Evolutionary conservation across 2,329 filamentous ascomycete genomes (phyloP).

Genomic region (Fusarium circinatum): DNA sequence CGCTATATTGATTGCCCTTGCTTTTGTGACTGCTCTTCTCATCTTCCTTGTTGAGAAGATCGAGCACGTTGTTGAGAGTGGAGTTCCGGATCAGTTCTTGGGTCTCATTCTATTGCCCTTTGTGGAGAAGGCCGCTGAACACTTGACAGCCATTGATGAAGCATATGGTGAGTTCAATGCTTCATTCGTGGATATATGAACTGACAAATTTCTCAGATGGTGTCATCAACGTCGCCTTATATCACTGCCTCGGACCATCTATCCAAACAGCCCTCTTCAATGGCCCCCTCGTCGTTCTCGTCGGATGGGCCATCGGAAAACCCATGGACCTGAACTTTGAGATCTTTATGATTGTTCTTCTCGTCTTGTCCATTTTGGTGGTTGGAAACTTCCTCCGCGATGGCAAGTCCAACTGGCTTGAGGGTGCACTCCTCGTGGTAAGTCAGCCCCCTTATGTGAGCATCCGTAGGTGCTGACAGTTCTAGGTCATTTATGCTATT

Average conservation of each 20-base stretch:
- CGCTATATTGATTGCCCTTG: constrained; percentile 65
- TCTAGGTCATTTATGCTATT: constrained; percentile 54
- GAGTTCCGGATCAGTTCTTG: constrained; percentile 48
- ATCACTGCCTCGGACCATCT: constrained; percentile 77
- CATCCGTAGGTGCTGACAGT: background rate
- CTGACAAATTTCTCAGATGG: constrained; percentile 49
- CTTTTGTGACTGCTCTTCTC: constrained; percentile 71
- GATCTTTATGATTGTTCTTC: constrained; percentile 77
- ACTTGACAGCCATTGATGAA: constrained; percentile 76
- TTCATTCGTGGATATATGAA: rapidly evolving
- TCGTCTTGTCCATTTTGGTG: constrained; percentile 79
- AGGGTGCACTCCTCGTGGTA: constrained; percentile 75
- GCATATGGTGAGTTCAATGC: constrained; percentile 59
- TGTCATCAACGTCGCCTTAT: constrained; percentile 75
- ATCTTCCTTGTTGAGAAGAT: constrained; percentile 75
- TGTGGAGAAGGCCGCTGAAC: constrained; percentile 77
- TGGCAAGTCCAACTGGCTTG: constrained; percentile 79
- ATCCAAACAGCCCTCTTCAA: constrained; percentile 83
- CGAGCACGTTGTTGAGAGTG: constrained; percentile 55
- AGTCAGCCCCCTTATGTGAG: background rate
- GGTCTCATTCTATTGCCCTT: constrained; percentile 73
- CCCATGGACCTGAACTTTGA: constrained; percentile 78
- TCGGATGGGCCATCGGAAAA: constrained; percentile 74
- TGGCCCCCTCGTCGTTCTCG: constrained; percentile 75
- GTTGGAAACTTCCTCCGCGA: constrained; percentile 81